A percentile compares a stretch with the other conserved stretches of the same genome.
phyloP scores from a whole-genome alignment of 2,329 filamentous ascomycete genomes.

The Colletotrichum navitas region DNA sequence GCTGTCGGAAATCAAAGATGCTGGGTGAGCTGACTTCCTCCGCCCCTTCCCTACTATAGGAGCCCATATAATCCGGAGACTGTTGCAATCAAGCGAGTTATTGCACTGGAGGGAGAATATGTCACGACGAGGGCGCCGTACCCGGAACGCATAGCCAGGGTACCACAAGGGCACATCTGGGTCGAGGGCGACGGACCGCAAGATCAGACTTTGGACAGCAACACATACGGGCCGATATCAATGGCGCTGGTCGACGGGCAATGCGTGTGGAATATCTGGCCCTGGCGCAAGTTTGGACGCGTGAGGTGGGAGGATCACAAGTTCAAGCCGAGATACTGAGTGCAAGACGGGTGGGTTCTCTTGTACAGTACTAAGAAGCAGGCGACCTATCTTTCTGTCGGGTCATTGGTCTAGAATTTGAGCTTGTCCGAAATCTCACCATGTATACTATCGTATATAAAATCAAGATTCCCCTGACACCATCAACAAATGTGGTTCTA shows the following conservation, averaged over 20 bases:
- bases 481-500: neutral
- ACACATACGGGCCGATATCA: conserved; percentile 88
- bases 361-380: conserved; percentile 19
- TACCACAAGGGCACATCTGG: conserved; percentile 92
- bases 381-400: neutral
- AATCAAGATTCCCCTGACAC: neutral
- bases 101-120: conserved; percentile 84
- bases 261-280: conserved; percentile 79
- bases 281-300: conserved; percentile 69
- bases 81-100: conserved; percentile 83
- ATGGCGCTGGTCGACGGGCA: conserved; percentile 80
- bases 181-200: conserved; percentile 89
- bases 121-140: conserved; percentile 76
- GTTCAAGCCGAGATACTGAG: conserved; percentile 48
- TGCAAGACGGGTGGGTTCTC: conserved; percentile 36
- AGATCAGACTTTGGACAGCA: conserved; percentile 82
- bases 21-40: neutral
- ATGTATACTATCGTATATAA: conserved; percentile 5
- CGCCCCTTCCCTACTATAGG: conserved; percentile 55
- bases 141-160: conserved; percentile 66
- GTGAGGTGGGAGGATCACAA: conserved; percentile 70
- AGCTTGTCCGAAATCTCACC: neutral
- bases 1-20: neutral
- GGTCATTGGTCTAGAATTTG: neutral
- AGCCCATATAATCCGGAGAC: conserved; percentile 78